Evolutionary conservation across 805 yeast genomes (phyloP), one percentile per base, ranked within the genome.

Genomic region (Ogataea wickerhamii): DNA sequence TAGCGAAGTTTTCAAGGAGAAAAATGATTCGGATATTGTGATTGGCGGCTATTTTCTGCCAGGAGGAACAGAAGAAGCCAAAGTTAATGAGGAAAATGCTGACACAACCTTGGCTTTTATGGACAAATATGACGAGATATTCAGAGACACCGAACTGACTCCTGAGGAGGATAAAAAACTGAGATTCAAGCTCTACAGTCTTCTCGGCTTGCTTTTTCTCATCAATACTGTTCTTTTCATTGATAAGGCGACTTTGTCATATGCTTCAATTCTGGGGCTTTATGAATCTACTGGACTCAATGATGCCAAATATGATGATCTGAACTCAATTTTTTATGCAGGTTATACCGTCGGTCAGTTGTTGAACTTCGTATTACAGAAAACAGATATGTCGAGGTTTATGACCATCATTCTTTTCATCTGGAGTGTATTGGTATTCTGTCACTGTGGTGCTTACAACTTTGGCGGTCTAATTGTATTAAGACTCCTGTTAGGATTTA

Each of bases 361-460:
- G 72, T 18, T 66, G 71, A 40, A 45, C 69, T n/a, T 54, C 74
- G 68, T 48, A 66, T 73, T 53, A 80, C 75, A 52, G 76, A 76
- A 46, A 74, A 74, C 3, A 68, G 77, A 3, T 76, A 0, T 63
- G 14, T 65, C 70, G 8, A 59, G 52, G 36, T 61, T 65, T 18
- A 44, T 66, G 10, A 49, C 61, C 5, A 36, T 41, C 5, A 55
- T 56, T 27, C 44, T 56, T 13, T 40, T 60, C 18, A 17, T 55
- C 18, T 67, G 71, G 70, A 62, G 65, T n/a, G 37, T 57, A 2
- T 35, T 64, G 6, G 43, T 61, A 32, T 33, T 49, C 47, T 51
- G 52, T 41, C 51, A 60, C 41, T 44, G 53, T 33, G 61, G 60
- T 11, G 51, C 59, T 35, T 52, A 40, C 11, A 61, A 49, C 37